Base-by-base conservation (phyloP, 306 rosid species). In the Cyamopsis tetragonoloba region DNA sequence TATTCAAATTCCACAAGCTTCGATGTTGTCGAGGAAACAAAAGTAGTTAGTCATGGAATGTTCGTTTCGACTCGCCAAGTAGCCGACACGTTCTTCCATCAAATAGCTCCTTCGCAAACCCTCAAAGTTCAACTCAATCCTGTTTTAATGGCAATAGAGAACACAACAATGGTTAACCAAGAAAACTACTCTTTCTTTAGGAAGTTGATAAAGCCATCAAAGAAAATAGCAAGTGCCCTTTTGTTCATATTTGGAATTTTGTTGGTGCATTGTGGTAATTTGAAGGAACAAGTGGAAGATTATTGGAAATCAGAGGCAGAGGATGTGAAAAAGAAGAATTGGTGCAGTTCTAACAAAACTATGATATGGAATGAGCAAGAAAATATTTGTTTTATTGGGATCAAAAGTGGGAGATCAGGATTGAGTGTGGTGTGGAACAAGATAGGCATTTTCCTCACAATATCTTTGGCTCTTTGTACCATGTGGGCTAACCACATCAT, bases 31-130 rank as follows among this genome's bases (percentile, higher is more conserved):
- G 97, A 88, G 62, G 96, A 93, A 75, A 71, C 80, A 39, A 87
- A 85, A 66, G 87, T 89, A 66, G 87, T 89, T 0, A 92, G 73
- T 56, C 98, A 89, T 55, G 96, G 98, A 32, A 83, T 93, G 79
- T 83, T 91, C 53, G 82, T 93, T 19, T 87, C 97, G 2, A 88
- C 92, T 5, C 70, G 88, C 12, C 99, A 70, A 72, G 92, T 68
- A n/a, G 86, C 97, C 0, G 87, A 93, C 15, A 93, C 99, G 63
- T 90, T 88, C 79, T 83, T 90, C 51, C 99, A 90, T 77, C 91
- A 93, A 79, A 65, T 87, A 51, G 77, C 71, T 53, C 99, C 99
- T 48, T 93, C 96, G 55, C 87, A 93, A 70, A 90, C 88, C 0
- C 53, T 93, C 26, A 70, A 90, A 75, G 92, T 93, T 62, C 89